A percentile compares a stretch with the other conserved stretches of the same genome.
Evolutionary conservation across 768 basidiomycete genomes (phyloP).

Genomic region (Arthromyces matolae): DNA sequence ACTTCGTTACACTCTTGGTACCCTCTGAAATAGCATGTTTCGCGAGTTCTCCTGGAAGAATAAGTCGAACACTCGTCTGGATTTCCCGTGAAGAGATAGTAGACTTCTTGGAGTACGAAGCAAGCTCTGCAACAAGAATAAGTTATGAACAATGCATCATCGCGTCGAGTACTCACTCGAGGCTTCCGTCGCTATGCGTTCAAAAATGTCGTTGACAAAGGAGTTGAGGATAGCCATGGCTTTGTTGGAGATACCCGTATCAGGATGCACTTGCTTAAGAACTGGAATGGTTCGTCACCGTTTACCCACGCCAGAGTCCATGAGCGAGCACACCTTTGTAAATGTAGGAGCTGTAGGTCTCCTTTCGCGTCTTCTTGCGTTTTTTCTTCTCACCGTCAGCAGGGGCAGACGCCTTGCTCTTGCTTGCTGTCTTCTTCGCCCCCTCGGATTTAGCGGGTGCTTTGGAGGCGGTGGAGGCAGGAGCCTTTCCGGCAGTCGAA

Average conservation of each 20-base stretch:
- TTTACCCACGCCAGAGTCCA: neutral
- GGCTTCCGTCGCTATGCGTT: constrained; percentile 72
- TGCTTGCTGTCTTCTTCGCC: constrained; percentile 50
- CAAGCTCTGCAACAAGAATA: constrained; percentile 56
- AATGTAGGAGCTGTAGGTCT: constrained; percentile 84
- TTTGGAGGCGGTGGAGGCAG: constrained; percentile 43
- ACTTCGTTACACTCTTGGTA: constrained; percentile 31
- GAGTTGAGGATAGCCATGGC: constrained; percentile 82
- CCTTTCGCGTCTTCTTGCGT: constrained; percentile 75
- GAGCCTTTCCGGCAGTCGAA: constrained; percentile 63
- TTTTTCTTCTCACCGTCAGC: constrained; percentile 75
- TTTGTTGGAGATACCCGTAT: constrained; percentile 91
- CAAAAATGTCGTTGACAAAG: constrained; percentile 83
- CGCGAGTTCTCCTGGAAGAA: constrained; percentile 81
- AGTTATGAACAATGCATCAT: constrained; percentile 38
- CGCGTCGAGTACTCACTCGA: constrained; percentile 50
- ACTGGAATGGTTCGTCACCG: constrained; percentile 36
- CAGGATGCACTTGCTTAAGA: constrained; percentile 89
- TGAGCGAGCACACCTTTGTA: constrained; percentile 58
- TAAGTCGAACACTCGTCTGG: constrained; percentile 79
- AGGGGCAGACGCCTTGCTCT: constrained; percentile 31
- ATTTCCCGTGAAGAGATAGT: constrained; percentile 92
- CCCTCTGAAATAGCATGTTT: constrained; percentile 90
- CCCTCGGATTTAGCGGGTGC: constrained; percentile 46
- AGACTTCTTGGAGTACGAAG: constrained; percentile 84